Evolutionary conservation across 129 eudicot genomes (phyloP).

Genomic region (Lactuca saligna): DNA sequence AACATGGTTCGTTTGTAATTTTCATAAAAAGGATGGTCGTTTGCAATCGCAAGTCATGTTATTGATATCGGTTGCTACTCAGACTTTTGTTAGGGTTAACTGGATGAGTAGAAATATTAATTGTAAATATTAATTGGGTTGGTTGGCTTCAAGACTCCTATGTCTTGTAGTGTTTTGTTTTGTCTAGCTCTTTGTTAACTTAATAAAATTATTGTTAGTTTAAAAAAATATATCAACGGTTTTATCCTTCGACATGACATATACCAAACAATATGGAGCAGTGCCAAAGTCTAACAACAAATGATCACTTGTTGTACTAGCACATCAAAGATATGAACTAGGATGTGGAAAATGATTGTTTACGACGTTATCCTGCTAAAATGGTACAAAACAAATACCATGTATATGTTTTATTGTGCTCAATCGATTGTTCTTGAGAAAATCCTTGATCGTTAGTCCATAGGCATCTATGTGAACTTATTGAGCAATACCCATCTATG

Average conservation of each 20-base stretch:
- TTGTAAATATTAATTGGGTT: too few relatives aligned
- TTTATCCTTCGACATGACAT: background rate
- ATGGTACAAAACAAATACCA: background rate
- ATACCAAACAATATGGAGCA: slow-evolving; percentile 1
- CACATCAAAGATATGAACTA: background rate
- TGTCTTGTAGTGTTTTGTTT: too few relatives aligned
- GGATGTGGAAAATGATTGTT: background rate
- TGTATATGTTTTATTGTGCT: background rate
- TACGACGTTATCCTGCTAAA: background rate
- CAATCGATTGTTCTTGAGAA: background rate
- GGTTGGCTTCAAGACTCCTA: too few relatives aligned
- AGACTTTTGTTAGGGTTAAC: too few relatives aligned
- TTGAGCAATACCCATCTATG: background rate
- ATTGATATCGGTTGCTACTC: background rate
- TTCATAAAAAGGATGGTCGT: background rate
- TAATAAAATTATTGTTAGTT: too few relatives aligned
- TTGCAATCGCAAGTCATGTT: background rate
- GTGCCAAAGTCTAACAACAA: slow-evolving; percentile 3
- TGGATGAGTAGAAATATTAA: too few relatives aligned
- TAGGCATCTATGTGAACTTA: background rate
- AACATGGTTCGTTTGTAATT: background rate
- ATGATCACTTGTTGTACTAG: background rate
- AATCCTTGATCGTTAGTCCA: background rate
- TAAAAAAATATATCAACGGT: background rate
- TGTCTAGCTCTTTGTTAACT: too few relatives aligned